Base-by-base conservation (phyloP, 1,284 basidiomycete genomes). In the Rhodofomes roseus region DNA sequence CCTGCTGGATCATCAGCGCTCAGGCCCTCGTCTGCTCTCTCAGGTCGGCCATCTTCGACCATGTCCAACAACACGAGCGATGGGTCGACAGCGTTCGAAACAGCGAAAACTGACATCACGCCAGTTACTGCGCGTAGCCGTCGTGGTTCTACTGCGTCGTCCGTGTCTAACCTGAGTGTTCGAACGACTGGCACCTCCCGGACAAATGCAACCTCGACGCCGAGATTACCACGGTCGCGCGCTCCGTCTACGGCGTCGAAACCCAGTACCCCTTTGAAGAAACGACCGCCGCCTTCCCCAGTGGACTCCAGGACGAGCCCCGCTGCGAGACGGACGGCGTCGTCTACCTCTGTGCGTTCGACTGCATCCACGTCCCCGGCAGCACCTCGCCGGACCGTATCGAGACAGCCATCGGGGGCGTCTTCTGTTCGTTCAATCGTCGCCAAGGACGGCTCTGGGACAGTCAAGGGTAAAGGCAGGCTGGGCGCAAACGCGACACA, bases 31-130 rank as follows among this genome's bases (percentile, higher is more conserved):
- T 79, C 73, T 48, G 70, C 57, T 62, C 64, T 66, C 5, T 74
- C 73, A 22, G 34, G 50, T 0, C 76, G 81, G 22, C 79, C 81
- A 5, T 71, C 67, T 2, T 84, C 84, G 5, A 73, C 71, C 9
- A 63, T 78, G 25, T 83, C 83, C 8, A 55, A 34, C 27, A 75
- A 74, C 0, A 76, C 77, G 4, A 84, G 78, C 50, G 81, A 84
- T 2, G 79, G 74, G 16, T 78, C 79, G 2, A 77, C 77, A 0
- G 79, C 81, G 1, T 89, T 85, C 70, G 82, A 81, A 58, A 88
- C 84, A 0, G 84, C 87, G 23, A 73, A 66, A 18, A 77, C 79
- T 0, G 81, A 82, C 34, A 59, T 73, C 23, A 72, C 74, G 0
- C 70, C 75, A 44, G 72, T 71, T 18, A 69, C 74, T 34, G 65